Evolutionary conservation across 139 green algal genomes (phyloP), one percentile per base, ranked within the genome.

Genomic region (Pseudopediastrum boryanum): DNA sequence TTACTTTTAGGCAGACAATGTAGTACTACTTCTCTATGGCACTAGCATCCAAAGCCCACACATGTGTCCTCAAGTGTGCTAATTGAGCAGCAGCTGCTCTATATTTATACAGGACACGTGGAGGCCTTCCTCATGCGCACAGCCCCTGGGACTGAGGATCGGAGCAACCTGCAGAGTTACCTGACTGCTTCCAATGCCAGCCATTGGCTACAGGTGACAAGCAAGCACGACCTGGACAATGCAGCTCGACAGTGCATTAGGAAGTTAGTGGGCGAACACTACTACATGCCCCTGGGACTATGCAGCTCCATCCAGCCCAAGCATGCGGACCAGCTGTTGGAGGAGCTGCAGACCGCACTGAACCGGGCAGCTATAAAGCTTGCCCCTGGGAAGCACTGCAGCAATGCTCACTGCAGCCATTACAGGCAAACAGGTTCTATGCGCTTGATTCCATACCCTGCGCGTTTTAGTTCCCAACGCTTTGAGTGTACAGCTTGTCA

Each of bases 331-430:
- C 21, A 41, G 4, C 35, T 76, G 36, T 64, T 48, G 21, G 46
- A 76, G 6, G 39, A 33, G 1, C 33, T 76, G 69, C 69, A 76
- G 69, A 33, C 63, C 21, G 43, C n/a, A 29, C 43, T 71, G 63
- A 36, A 52, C n/a, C n/a, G n/a, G n/a, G n/a, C n/a, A n/a, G n/a
- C n/a, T n/a, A n/a, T n/a, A n/a, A n/a, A n/a, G n/a, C n/a, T n/a
- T n/a, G n/a, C n/a, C n/a, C n/a, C n/a, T n/a, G n/a, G n/a, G n/a
- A n/a, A n/a, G n/a, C n/a, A n/a, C n/a, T n/a, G n/a, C n/a, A n/a
- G n/a, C n/a, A n/a, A n/a, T n/a, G n/a, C n/a, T n/a, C n/a, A n/a
- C n/a, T n/a, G n/a, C n/a, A n/a, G n/a, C n/a, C n/a, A n/a, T n/a
- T n/a, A n/a, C n/a, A n/a, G n/a, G n/a, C n/a, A n/a, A n/a, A n/a